phyloP scores from a whole-genome alignment of 1,284 basidiomycete species.

The Puccinia triticina region DNA sequence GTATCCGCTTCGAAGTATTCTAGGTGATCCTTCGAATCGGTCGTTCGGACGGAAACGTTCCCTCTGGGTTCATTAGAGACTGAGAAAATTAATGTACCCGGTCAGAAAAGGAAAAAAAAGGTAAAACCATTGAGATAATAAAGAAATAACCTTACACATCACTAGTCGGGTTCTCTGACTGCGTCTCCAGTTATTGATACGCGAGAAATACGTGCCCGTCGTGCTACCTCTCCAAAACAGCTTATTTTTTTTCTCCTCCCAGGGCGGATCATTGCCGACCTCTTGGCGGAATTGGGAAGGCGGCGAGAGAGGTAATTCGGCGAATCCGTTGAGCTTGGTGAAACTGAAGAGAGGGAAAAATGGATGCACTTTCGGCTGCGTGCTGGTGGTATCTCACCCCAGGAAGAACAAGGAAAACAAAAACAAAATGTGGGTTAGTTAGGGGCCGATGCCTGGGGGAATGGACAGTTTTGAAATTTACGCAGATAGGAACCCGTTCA shows the following conservation, averaged over 20 bases:
- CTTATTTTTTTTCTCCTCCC: slow-evolving; percentile 62
- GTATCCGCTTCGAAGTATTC: slow-evolving; percentile 37
- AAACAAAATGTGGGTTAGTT: neutral
- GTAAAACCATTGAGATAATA: neutral
- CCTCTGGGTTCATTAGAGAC: slow-evolving; percentile 38
- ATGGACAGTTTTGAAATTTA: slow-evolving; percentile 4
- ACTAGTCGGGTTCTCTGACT: slow-evolving; percentile 37
- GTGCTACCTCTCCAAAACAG: slow-evolving; percentile 61
- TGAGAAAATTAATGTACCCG: neutral
- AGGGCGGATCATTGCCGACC: slow-evolving; percentile 61
- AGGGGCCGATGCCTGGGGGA: neutral
- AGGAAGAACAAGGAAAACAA: neutral
- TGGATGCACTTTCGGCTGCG: slow-evolving; percentile 38
- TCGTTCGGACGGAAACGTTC: slow-evolving; percentile 26
- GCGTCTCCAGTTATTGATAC: slow-evolving; percentile 28
- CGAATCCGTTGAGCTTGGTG: slow-evolving; percentile 39
- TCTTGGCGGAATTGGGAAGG: slow-evolving; percentile 14
- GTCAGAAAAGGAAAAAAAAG: neutral
- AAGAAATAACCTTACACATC: slow-evolving; percentile 16
- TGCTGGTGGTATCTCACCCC: neutral
- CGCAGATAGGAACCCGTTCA: slow-evolving; percentile 42
- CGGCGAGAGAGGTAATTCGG: slow-evolving; percentile 37
- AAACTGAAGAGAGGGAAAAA: slow-evolving; percentile 46
- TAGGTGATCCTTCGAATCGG: slow-evolving; percentile 10
- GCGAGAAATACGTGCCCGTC: slow-evolving; percentile 32